Conservation (phyloP, 2,329 filamentous ascomycete species). For the Fusarium protoensiforme region DNA sequence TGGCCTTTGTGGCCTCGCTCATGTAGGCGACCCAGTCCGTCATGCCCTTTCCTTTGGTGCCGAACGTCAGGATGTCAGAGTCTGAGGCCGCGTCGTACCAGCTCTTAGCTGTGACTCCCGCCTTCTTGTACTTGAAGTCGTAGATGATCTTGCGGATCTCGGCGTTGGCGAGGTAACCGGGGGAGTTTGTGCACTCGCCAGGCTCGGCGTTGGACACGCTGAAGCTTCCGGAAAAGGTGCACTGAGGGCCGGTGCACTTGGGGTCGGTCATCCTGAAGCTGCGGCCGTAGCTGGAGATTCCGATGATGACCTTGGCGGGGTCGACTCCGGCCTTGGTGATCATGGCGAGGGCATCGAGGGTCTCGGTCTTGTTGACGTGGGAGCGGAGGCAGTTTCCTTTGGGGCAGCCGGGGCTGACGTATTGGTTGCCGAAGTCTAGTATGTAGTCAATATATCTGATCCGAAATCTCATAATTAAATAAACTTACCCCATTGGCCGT, state of each 20-base stretch:
- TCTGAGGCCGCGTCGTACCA: slow-evolving; percentile 38
- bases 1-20: slow-evolving; percentile 39
- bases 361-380: slow-evolving; percentile 55
- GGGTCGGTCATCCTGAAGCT: slow-evolving; percentile 43
- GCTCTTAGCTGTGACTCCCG: slow-evolving; percentile 20
- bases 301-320: slow-evolving; percentile 45
- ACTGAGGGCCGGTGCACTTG: slow-evolving; percentile 39
- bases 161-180: slow-evolving; percentile 44
- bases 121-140: slow-evolving; percentile 29
- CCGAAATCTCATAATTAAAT: rapidly evolving
- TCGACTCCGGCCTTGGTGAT: slow-evolving; percentile 50
- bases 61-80: slow-evolving; percentile 40
- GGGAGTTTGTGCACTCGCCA: slow-evolving; percentile 38
- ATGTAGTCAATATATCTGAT: not conserved
- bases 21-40: slow-evolving; percentile 47
- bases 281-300: slow-evolving; percentile 45
- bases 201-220: slow-evolving; percentile 35
- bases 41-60: slow-evolving; percentile 33
- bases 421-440: slow-evolving; percentile 42
- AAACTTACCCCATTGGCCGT: slow-evolving; percentile 47
- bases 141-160: slow-evolving; percentile 44
- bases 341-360: slow-evolving; percentile 49
- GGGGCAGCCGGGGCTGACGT: slow-evolving; percentile 40
- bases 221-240: slow-evolving; percentile 41
- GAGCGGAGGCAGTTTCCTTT: slow-evolving; percentile 49